phyloP scores from a whole-genome alignment of 2,329 filamentous ascomycete genomes.

The Fusarium hostae region DNA sequence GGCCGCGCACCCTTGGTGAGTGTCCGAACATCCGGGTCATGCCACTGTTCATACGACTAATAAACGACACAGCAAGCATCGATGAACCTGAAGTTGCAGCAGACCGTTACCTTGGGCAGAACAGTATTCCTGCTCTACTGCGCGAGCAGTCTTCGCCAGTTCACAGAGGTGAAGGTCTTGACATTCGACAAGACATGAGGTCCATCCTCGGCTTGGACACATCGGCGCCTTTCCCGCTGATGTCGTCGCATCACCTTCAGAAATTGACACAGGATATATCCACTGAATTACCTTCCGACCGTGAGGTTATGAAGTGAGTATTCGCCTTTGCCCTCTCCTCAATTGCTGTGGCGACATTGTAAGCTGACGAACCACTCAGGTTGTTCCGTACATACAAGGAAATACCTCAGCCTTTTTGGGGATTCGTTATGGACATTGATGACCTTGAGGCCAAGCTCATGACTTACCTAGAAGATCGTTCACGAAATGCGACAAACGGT shows the following conservation, averaged over 20 bases:
- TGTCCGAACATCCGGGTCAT: slow-evolving; percentile 16
- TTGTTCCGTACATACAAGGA: slow-evolving; percentile 75
- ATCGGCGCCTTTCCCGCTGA: slow-evolving; percentile 73
- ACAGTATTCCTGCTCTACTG: slow-evolving; percentile 74
- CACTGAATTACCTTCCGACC: slow-evolving; percentile 69
- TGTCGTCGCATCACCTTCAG: slow-evolving; percentile 72
- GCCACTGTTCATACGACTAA: slow-evolving; percentile 24
- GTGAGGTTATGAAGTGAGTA: slow-evolving; percentile 74
- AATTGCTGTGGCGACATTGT: neutral
- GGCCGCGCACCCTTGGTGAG: slow-evolving; percentile 56
- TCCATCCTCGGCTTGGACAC: slow-evolving; percentile 74
- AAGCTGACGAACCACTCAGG: slow-evolving; percentile 50
- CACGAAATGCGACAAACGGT: slow-evolving; percentile 62
- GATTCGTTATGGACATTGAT: slow-evolving; percentile 73
- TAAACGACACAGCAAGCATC: slow-evolving; percentile 51
- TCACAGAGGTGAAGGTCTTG: slow-evolving; percentile 63
- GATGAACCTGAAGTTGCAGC: slow-evolving; percentile 67
- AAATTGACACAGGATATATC: slow-evolving; percentile 69
- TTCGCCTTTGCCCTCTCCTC: neutral
- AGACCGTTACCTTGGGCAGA: slow-evolving; percentile 72
- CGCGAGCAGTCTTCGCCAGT: slow-evolving; percentile 68
- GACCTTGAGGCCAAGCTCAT: slow-evolving; percentile 73
- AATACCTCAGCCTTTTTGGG: slow-evolving; percentile 75
- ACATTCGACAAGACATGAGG: slow-evolving; percentile 72
- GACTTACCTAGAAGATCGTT: slow-evolving; percentile 72